Evolutionary conservation across 805 yeast species (phyloP), one percentile per base, ranked within the genome.

Genomic region (Kuraishia piskuri): DNA sequence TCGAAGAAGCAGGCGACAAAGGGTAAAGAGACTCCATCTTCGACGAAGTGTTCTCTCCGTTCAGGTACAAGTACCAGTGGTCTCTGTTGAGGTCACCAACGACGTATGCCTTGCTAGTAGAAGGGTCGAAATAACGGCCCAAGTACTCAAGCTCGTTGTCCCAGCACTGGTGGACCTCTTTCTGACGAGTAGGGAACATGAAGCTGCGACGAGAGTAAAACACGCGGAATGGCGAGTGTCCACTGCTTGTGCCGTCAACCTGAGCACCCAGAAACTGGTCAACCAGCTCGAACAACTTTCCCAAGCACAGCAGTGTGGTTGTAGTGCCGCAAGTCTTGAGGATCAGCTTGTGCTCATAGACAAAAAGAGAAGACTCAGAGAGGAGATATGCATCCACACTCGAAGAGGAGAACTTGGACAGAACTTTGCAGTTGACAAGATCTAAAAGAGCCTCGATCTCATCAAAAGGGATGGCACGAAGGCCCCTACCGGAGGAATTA

Each of bases 281-380:
- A 2, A 82, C 77, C 36, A 79, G 62, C 49, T 79, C 79, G 56
- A 88, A 79, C 51, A 92, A 69, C 51, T 79, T 76, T 24, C 80
- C 82, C 24, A 92, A 68, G 59, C 97, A 92, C 22, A 82, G 79
- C 54, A 92, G 75, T 1, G 96, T 86, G 1, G 96, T 90, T 1
- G 98, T 92, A 3, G 97, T 91, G 7, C 99, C 99, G 67, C 99
- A 92, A 4, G 99, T 92, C 68, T 92, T 92, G 64, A 92, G 76
- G 50, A 92, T 83, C 57, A 94, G 61, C 67, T 88, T 90, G 69
- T 90, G 91, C 20, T 88, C 83, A 65, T 84, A 92, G 24, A 94
- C 95, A 69, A 92, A 91, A 63, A 94, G 71, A 19, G 96, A 88
- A 49, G 95, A 86, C 70, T 92, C 99, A 54, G 92, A 84, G 56